Base-by-base conservation (phyloP, 2,329 filamentous ascomycete species). In the Pestalotiopsis sp. region DNA sequence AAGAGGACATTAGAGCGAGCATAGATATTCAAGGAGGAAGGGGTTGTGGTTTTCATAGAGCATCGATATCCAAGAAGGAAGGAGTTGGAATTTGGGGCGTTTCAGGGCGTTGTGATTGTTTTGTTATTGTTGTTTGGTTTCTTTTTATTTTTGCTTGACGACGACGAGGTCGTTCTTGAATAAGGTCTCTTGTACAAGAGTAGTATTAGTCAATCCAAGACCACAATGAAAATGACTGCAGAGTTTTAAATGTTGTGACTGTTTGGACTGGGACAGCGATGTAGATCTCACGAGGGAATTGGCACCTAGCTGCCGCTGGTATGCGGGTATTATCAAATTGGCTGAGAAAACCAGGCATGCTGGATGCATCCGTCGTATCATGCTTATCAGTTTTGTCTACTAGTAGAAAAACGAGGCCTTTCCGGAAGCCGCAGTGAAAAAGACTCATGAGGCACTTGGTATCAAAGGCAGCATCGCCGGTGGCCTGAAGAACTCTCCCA, bases 1-100 rank as follows among this genome's bases (percentile, higher is more conserved):
- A 71, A 77, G 27, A 39, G 9, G n/a, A 38, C 6, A 36, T 36
- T 20, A 20, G 27, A 31, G 27, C 27, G 27, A 31, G 27, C 27
- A 31, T 31, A 31, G 27, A 31, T 31, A 31, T 31, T 6, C 27
- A 31, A 31, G 27, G 27, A 31, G 27, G 27, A 31, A 31, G 27
- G 27, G 27, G 27, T 31, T 31, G 27, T 31, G 27, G 6, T 31
- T 31, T 31, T 31, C 27, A 31, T 31, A 31, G 27, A 58, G 56
- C 56, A 58, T 58, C 25, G 17, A 58, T 58, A 58, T 25, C 56
- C 56, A 58, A 58, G n/a, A 58, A 23, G 56, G 17, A 58, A 20
- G 45, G 45, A 52, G 14, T 52, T 52, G 45, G 45, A 14, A 20
- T 14, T 14, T 52, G 27, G 11, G 56, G 56, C 56, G 20, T 20